Conservation (phyloP, 495 filamentous ascomycete species). For the Barbatosphaeria neglecta region DNA sequence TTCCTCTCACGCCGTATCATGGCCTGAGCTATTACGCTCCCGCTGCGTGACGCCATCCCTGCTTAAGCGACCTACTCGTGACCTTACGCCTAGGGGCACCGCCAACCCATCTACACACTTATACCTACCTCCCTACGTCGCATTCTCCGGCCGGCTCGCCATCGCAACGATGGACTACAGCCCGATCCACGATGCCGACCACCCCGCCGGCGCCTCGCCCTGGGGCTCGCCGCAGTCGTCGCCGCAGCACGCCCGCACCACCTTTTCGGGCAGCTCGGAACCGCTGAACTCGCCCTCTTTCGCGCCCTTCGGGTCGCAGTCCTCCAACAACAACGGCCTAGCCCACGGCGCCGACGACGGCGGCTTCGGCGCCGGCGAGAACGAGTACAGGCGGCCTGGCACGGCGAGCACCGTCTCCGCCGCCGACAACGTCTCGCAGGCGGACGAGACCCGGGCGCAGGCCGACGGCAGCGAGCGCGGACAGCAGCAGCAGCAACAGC, state of each 20-base stretch:
- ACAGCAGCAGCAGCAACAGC: slow-evolving; percentile 33
- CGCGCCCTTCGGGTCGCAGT: slow-evolving; percentile 13
- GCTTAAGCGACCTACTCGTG: no score
- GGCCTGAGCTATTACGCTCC: no score
- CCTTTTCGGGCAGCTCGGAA: slow-evolving; percentile 34
- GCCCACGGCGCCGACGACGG: slow-evolving; percentile 22
- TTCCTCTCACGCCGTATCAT: not conserved
- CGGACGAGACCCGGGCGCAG: slow-evolving; percentile 7
- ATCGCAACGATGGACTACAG: slow-evolving; percentile 68
- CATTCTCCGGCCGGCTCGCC: not conserved
- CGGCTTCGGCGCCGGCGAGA: slow-evolving; percentile 20
- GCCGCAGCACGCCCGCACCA: slow-evolving; percentile 49
- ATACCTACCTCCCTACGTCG: not conserved
- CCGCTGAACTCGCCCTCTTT: slow-evolving; percentile 20
- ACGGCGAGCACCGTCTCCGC: slow-evolving; percentile 25
- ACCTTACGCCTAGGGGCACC: no score
- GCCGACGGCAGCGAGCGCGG: slow-evolving; percentile 12
- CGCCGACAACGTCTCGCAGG: slow-evolving; percentile 2
- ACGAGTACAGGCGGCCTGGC: slow-evolving; percentile 22
- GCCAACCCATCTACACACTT: not conserved
- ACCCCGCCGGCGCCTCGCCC: slow-evolving; percentile 57
- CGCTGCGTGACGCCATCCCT: no score
- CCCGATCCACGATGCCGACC: slow-evolving; percentile 59
- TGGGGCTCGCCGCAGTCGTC: slow-evolving; percentile 60
- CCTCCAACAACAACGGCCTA: slow-evolving; percentile 23